Evolutionary conservation across 106 monocot species (phyloP), one percentile per base, ranked within the genome.

Genomic region (Triglochin maritima): DNA sequence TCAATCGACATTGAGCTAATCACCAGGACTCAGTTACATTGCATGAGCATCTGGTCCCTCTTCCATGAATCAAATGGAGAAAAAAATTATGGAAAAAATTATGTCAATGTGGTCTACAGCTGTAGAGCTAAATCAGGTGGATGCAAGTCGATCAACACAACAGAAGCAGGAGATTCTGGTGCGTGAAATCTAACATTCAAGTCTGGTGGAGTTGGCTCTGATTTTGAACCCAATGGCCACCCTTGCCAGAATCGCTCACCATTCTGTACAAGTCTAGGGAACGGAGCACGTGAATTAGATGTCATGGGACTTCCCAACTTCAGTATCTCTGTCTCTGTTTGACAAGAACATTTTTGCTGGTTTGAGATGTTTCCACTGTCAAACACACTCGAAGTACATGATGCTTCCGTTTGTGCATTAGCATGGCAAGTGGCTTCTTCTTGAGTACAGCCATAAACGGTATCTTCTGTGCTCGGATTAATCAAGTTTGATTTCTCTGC

Each of bases 121-220:
- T 93, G 89, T 71, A 93, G 83, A 52, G 84, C 84, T 69, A 94
- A 80, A 69, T 84, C 84, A 29, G 94, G 84, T 49, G 84, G 86
- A 76, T 83, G 80, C n/a, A 78, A 71, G 60, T 76, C 84, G 1
- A 76, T 67, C 44, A 68, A 41, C 11, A 68, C 62, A 11, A 56
- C 62, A 0, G 73, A 72, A 54, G 60, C 61, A 4, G 77, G 75
- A 17, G 89, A 89, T 14, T 73, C 78, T n/a, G 84, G 80, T 7
- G 86, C 76, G 67, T 87, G 80, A 54, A 85, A 81, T 72, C 80
- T 69, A 9, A 86, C 66, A 69, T 85, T 86, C 48, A 86, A 51
- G 58, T 85, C 86, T 0, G 87, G 87, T 2, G 79, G 78, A 58
- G 72, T 61, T 47, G 80, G 69, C 4, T 71, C 72, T 2, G 63